phyloP scores from a whole-genome alignment of 2,329 filamentous ascomycete species.

The Pseudocercospora vitis region DNA sequence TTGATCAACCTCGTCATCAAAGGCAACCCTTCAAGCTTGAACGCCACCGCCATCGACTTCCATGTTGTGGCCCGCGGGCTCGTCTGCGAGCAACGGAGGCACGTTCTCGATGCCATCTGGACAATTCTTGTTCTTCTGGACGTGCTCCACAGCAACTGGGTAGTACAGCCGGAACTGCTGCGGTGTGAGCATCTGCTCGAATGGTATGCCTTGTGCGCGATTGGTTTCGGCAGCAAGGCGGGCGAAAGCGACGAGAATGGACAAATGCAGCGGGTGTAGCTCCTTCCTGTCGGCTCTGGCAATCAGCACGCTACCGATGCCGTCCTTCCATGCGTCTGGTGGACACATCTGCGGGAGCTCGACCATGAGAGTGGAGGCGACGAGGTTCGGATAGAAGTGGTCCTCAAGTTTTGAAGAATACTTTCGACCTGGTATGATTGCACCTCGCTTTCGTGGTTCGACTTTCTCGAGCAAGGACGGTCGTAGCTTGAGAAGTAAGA shows the following conservation, averaged over 20 bases:
- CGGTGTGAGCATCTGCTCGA: neutral
- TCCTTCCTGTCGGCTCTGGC: conserved; percentile 2
- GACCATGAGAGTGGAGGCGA: conserved; percentile 4
- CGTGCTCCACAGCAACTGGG: neutral
- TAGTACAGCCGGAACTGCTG: neutral
- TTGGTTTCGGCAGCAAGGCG: neutral
- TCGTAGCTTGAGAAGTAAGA: conserved; percentile 4
- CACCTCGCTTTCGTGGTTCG: neutral
- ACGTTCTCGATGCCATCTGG: neutral
- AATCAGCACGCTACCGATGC: conserved; percentile 9
- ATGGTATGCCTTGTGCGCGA: neutral
- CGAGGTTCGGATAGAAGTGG: neutral
- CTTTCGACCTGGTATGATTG: neutral
- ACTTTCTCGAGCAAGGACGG: conserved; percentile 4
- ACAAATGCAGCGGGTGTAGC: neutral
- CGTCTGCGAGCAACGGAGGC: neutral
- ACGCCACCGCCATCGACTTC: neutral
- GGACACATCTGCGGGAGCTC: neutral
- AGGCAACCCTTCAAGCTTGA: neutral
- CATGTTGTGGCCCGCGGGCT: neutral
- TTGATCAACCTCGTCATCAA: neutral
- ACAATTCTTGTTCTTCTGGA: neutral
- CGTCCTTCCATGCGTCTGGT: neutral
- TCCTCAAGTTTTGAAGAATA: neutral
- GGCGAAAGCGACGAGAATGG: neutral